phyloP scores from a whole-genome alignment of 2,329 filamentous ascomycete species.

The Claviceps purpurea region DNA sequence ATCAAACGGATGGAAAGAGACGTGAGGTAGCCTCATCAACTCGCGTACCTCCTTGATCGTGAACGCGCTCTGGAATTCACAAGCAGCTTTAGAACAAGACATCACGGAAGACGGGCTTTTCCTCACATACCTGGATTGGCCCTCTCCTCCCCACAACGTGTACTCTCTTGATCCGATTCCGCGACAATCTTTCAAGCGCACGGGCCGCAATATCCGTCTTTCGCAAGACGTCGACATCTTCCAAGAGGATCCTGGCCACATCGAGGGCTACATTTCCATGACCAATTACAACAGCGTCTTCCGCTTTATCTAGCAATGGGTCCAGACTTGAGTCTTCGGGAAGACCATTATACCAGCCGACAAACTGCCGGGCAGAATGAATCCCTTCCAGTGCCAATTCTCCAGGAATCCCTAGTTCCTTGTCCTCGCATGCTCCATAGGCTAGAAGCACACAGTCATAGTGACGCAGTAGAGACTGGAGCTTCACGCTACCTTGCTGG shows the following conservation, averaged over 20 bases:
- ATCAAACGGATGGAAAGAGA: slow-evolving; percentile 60
- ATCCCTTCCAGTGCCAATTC: slow-evolving; percentile 62
- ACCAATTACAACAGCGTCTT: slow-evolving; percentile 78
- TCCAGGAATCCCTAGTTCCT: slow-evolving; percentile 63
- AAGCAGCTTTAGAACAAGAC: not conserved
- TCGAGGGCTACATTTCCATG: slow-evolving; percentile 96
- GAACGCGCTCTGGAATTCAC: slow-evolving; percentile 58
- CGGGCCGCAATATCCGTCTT: slow-evolving; percentile 83
- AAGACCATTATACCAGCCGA: slow-evolving; percentile 96
- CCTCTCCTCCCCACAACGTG: slow-evolving; percentile 82
- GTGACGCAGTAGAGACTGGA: slow-evolving; percentile 58
- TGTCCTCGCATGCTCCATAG: slow-evolving; percentile 82
- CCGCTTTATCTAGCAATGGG: slow-evolving; percentile 61
- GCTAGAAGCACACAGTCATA: slow-evolving; percentile 90
- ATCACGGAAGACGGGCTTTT: not conserved
- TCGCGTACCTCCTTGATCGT: slow-evolving; percentile 93
- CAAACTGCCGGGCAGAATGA: slow-evolving; percentile 81
- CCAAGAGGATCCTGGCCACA: slow-evolving; percentile 76
- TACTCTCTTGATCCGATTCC: slow-evolving; percentile 64
- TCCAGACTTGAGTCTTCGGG: slow-evolving; percentile 63
- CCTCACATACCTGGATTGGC: slow-evolving; percentile 57
- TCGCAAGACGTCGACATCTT: slow-evolving; percentile 56
- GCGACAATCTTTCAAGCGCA: slow-evolving; percentile 59
- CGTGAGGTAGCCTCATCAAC: slow-evolving; percentile 60
- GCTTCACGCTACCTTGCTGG: slow-evolving; percentile 41